A percentile compares a stretch with the other conserved stretches of the same genome.
phyloP scores from a whole-genome alignment of 75 land plant genomes.

The Pseudotsuga menziesii region DNA sequence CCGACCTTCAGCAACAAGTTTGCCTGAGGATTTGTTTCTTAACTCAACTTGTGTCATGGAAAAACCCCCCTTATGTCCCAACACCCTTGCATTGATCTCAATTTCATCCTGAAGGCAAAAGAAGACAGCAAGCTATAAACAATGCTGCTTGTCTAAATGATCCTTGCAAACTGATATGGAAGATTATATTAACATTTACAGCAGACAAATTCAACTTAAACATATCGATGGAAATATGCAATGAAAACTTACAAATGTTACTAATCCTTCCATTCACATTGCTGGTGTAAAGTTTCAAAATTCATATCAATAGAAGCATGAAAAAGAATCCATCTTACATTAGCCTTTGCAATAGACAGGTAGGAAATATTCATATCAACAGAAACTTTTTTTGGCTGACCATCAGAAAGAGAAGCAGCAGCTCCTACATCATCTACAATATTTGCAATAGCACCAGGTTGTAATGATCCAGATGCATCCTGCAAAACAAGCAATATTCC shows the following conservation, averaged over 20 bases:
- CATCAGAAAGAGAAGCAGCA: slow-evolving; percentile 27
- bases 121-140: not conserved
- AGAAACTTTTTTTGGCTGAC: slow-evolving; percentile 43
- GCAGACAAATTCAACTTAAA: not conserved
- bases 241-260: not conserved
- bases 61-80: slow-evolving; percentile 47
- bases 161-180: not conserved
- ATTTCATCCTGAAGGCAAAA: slow-evolving; percentile 46
- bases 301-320: not conserved
- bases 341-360: slow-evolving; percentile 32
- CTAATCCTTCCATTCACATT: not conserved
- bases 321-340: slow-evolving; percentile 24
- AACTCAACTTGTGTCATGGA: slow-evolving; percentile 38
- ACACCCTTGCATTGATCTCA: slow-evolving; percentile 46
- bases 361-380: slow-evolving; percentile 54
- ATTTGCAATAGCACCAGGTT: slow-evolving; percentile 47
- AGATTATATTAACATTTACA: not conserved
- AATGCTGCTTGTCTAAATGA: not conserved
- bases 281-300: not conserved
- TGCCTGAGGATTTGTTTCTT: slow-evolving; percentile 46
- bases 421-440: slow-evolving; percentile 58
- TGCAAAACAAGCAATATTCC: slow-evolving; percentile 9
- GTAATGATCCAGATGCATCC: slow-evolving; percentile 45
- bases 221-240: no score
- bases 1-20: slow-evolving; percentile 56